Evolutionary conservation across 805 yeast genomes (phyloP), one percentile per base, ranked within the genome.

Genomic region (Candida methanosorbosa): DNA sequence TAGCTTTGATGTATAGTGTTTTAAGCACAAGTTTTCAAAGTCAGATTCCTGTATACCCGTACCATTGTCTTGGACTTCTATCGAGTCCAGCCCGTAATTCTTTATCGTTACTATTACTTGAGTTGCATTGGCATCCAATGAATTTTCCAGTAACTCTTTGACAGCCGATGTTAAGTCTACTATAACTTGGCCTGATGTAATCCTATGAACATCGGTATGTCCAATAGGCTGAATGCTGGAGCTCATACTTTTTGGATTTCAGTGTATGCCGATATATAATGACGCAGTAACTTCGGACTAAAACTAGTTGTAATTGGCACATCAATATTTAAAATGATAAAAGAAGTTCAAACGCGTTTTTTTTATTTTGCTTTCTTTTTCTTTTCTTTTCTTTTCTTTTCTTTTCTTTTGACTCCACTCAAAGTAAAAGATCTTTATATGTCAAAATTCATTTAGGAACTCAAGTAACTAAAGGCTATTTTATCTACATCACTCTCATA

Each of bases 161-260:
- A 81, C 77, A 0, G 84, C 81, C 0, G 90, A 75, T 0, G 74
- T 64, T 29, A 92, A 57, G 46, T 84, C 95, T 5, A 78, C 72
- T 11, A 92, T 82, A 12, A 92, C 97, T 54, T 92, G 98, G 0
- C 96, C 96, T 0, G 97, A 85, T 0, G 96, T 86, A 38, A 90
- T 75, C 39, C 70, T 65, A 43, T 82, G 84, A 6, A 87, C 68
- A 44, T 88, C 94, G 9, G 47, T 45, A 1, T 43, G 42, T 24
- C 62, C 64, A 19, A 78, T 72, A 5, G 64, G 62, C 23, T 48
- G 38, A 13, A 66, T 57, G n/a, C n/a, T n/a, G 9, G 51, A 7
- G 3, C 23, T 13, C 30, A 28, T 28, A 23, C 6, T 7, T 28
- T 19, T 11, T 27, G 22, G 13, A 5, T 18, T 14, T 17, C 5